Evolutionary conservation across 2,329 filamentous ascomycete genomes (phyloP).

Genomic region (Macroventuria anomochaeta): DNA sequence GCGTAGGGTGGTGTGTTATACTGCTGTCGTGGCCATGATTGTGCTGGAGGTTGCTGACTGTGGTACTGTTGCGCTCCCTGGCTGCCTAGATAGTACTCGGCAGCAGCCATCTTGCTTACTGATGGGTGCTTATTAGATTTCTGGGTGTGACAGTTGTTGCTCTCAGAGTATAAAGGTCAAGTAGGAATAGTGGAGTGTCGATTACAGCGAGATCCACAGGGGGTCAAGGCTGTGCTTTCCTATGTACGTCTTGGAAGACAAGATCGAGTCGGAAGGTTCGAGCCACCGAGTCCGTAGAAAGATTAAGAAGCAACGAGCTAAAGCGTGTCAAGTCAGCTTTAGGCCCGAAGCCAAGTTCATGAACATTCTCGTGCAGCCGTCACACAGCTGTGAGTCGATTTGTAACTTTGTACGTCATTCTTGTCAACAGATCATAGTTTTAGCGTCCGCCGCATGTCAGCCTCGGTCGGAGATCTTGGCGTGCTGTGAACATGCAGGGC

Average conservation of each 20-base stretch:
- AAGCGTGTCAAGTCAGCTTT: conserved; percentile 8
- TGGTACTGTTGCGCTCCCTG: conserved; percentile 30
- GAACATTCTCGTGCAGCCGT: conserved; percentile 36
- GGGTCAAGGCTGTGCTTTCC: conserved; percentile 4
- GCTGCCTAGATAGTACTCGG: conserved; percentile 44
- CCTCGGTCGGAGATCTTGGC: conserved; percentile 38
- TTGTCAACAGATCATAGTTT: conserved; percentile 23
- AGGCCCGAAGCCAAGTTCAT: conserved; percentile 26
- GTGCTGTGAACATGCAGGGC: conserved; percentile 24
- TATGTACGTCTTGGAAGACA: conserved; percentile 4
- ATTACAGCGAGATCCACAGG: neutral
- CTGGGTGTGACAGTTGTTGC: neutral
- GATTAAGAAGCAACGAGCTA: conserved; percentile 13
- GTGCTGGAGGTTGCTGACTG: conserved; percentile 23
- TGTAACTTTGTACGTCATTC: conserved; percentile 37
- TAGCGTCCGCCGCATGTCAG: conserved; percentile 25
- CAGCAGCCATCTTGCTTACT: conserved; percentile 38
- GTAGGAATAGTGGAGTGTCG: conserved; percentile 3
- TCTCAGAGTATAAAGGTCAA: neutral
- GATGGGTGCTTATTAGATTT: neutral
- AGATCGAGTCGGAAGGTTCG: conserved; percentile 2
- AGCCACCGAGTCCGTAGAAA: conserved; percentile 2
- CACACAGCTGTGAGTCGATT: conserved; percentile 22
- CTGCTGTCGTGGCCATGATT: conserved; percentile 19
- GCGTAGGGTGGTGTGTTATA: conserved; percentile 18